Conservation (phyloP, 225 moss, liverwort and hornwort genomes). For the Thuidium tamariscinum region DNA sequence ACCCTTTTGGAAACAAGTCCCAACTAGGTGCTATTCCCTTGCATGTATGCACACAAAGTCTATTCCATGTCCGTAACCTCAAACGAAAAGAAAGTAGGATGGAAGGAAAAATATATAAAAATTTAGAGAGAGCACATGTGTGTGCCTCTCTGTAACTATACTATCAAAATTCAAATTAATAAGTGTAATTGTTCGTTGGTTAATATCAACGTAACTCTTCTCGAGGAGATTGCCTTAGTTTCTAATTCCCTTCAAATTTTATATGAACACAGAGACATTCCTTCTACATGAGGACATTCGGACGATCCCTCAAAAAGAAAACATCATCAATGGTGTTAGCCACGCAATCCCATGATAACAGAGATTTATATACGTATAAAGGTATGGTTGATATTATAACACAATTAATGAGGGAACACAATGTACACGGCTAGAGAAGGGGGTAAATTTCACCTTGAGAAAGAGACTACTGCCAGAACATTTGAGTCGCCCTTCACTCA, state of each 20-base stretch:
- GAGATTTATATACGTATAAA: background rate
- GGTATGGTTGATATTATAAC: background rate
- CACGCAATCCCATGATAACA: background rate
- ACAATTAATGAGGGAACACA: background rate
- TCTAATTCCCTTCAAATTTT: background rate
- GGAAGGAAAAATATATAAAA: background rate
- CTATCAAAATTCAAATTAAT: background rate
- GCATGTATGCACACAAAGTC: background rate
- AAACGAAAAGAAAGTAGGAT: background rate
- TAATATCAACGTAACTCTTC: background rate
- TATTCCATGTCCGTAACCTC: background rate
- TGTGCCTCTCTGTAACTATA: background rate
- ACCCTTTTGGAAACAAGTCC: background rate
- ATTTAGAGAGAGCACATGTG: background rate
- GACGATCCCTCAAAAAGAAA: background rate
- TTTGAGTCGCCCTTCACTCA: conserved; percentile 86
- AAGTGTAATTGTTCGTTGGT: background rate
- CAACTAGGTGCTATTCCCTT: background rate
- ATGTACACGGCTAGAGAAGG: background rate
- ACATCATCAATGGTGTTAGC: background rate
- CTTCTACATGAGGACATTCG: background rate
- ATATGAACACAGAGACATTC: background rate
- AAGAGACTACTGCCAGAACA: conserved; percentile 93
- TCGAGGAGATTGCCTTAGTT: background rate
- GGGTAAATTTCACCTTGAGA: conserved; percentile 49